These are phyloP conservation scores for Ustilago tritici DNA, from an alignment of 1,284 basidiomycete species.

Conservation along the genomic window DNA sequence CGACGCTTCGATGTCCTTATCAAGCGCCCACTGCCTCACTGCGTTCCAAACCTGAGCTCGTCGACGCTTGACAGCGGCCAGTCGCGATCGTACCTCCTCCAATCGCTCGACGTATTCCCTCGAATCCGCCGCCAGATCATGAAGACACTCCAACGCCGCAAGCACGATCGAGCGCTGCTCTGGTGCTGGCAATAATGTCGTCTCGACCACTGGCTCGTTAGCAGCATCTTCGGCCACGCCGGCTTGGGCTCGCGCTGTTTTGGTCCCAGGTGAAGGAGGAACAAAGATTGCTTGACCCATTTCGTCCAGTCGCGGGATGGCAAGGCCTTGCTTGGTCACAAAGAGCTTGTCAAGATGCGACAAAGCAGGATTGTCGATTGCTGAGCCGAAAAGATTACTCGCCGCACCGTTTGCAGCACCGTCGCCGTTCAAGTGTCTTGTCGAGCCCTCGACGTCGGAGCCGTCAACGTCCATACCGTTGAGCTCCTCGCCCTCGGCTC, in stretches of 20 bases:
- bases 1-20: slow-evolving; percentile 41
- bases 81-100: slow-evolving; percentile 72
- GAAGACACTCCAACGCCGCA: slow-evolving; percentile 61
- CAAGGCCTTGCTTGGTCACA: slow-evolving; percentile 62
- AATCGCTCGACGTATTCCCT: slow-evolving; percentile 73
- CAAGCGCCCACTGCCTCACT: slow-evolving; percentile 70
- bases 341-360: slow-evolving; percentile 65
- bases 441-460: slow-evolving; percentile 19
- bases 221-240: slow-evolving; percentile 25
- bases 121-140: slow-evolving; percentile 72
- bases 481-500: slow-evolving; percentile 5
- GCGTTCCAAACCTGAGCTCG: slow-evolving; percentile 72
- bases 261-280: slow-evolving; percentile 28
- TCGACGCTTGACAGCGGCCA: slow-evolving; percentile 71
- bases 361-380: slow-evolving; percentile 58
- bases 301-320: slow-evolving; percentile 50
- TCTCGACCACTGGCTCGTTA: slow-evolving; percentile 43
- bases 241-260: slow-evolving; percentile 18
- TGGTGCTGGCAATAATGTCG: slow-evolving; percentile 49
- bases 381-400: slow-evolving; percentile 31
- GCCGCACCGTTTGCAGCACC: slow-evolving; percentile 14
- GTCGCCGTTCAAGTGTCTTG: slow-evolving; percentile 13
- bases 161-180: slow-evolving; percentile 66
- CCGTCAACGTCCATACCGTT: slow-evolving; percentile 47
- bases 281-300: slow-evolving; percentile 50